Conservation (phyloP, 208 protist species). For the Balamuthia mandrillaris region DNA sequence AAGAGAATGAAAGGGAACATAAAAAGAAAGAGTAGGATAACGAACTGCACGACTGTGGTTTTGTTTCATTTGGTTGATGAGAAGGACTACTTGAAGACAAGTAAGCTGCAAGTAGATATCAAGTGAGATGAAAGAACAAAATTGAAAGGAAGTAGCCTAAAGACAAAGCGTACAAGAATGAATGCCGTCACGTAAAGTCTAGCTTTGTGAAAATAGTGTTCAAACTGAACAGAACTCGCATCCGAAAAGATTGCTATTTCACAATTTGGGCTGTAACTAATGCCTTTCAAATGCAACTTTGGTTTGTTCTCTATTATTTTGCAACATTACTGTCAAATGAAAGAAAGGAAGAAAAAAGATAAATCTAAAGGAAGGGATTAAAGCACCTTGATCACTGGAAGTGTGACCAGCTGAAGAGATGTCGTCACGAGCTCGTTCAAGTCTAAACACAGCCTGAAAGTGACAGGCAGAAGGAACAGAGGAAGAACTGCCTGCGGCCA, state of each 20-base stretch:
- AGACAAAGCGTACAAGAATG: slow-evolving; percentile 18
- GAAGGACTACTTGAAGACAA: slow-evolving; percentile 19
- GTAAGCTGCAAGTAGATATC: no score
- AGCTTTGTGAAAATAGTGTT: slow-evolving; percentile 23
- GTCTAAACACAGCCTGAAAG: no score
- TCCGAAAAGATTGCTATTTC: background rate
- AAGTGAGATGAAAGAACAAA: no score
- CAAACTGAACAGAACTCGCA: slow-evolving; percentile 22
- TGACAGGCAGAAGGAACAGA: no score
- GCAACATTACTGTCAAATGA: background rate
- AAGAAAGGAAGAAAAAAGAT: background rate
- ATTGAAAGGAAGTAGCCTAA: no score
- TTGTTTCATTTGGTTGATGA: slow-evolving; percentile 31
- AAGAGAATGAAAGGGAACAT: background rate
- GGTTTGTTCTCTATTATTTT: background rate
- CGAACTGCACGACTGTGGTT: slow-evolving; percentile 21
- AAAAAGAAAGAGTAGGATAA: no score
- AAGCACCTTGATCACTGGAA: background rate
- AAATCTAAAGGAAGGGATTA: background rate
- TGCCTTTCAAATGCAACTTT: slow-evolving; percentile 31
- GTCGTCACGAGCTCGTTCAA: no score
- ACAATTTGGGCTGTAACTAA: slow-evolving; percentile 23
- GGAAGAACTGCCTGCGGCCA: no score
- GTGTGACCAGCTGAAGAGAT: no score
- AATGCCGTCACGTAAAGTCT: slow-evolving; percentile 25